Evolutionary conservation across 441 rosid genomes (phyloP), one percentile per base, ranked within the genome.

Genomic region (Viola pubescens): DNA sequence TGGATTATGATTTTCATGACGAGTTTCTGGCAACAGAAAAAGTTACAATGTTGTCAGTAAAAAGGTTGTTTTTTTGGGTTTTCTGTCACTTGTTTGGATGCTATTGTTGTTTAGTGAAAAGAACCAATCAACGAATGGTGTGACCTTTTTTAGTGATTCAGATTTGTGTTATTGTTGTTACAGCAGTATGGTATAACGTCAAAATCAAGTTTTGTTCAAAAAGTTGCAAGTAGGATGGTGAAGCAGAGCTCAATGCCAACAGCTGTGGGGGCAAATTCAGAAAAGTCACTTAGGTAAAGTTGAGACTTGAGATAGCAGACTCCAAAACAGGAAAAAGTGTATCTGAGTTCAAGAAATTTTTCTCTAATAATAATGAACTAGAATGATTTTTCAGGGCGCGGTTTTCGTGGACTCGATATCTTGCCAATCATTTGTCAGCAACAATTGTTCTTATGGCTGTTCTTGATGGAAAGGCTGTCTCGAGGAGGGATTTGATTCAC

Each of bases 311-410:
- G 38, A 5, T 48, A 7, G 34, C 34, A 26, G 34, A 26, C 34
- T 26, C 2, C 34, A 26, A 26, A 26, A 26, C 3, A 14, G 14
- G 14, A 4, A 39, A 37, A 37, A 3, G 7, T 12, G 14, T 26
- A 10, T 9, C 47, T 13, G 11, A 19, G 49, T 58, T 60, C 6
- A 0, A 37, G 64, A 49, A 11, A 1, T 13, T 16, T 46, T 8
- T 58, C n/a, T 43, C 52, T 61, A 55, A 65, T 70, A 34, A 11
- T 70, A 34, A 11, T 52, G 46, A 12, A 3, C 37, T 5, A 37
- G 12, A 52, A 41, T 13, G 43, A 47, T 46, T 6, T 55, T 42
- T 37, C 61, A 77, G 79, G 76, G 66, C 62, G 19, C 37, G 61
- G 62, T 48, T 65, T 19, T 62, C 62, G 26, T 49, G 61, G 52